Percentiles rank a stretch among this genome's conserved stretches.
These are phyloP conservation scores for Rutidosis leptorrhynchoides DNA, from an alignment of 129 eudicot genomes.

Conservation along the genomic window DNA sequence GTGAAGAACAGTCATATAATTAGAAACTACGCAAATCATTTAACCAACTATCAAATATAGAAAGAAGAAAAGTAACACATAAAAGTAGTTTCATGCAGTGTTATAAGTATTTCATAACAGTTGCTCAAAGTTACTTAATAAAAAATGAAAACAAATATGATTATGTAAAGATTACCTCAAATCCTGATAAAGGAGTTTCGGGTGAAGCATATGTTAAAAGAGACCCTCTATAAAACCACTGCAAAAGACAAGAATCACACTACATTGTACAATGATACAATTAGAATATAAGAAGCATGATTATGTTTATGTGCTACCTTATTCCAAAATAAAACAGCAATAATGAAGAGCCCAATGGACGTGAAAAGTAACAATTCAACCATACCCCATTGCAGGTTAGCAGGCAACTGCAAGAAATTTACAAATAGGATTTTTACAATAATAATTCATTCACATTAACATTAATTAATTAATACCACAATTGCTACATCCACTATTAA, in stretches of 20 bases:
- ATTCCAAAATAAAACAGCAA: conserved; percentile 62
- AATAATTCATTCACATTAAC: neutral
- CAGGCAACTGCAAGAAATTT: conserved; percentile 66
- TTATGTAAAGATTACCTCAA: conserved; percentile 44
- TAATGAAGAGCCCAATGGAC: conserved; percentile 78
- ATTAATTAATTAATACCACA: too few relatives aligned
- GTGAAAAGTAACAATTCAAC: conserved; percentile 89
- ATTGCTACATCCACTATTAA: neutral
- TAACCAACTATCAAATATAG: conserved; percentile 2
- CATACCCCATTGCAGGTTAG: conserved; percentile 84
- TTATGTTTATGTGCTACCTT: conserved; percentile 62
- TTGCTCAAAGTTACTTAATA: conserved; percentile 1
- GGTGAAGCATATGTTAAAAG: conserved; percentile 69
- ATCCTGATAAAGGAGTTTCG: conserved; percentile 79
- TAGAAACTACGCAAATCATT: neutral
- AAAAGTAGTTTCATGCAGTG: neutral
- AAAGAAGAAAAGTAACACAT: neutral
- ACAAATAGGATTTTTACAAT: conserved; percentile 12
- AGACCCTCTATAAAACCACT: conserved; percentile 91
- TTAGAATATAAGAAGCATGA: conserved; percentile 4
- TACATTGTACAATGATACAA: neutral
- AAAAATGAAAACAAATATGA: neutral
- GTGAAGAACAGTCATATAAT: neutral
- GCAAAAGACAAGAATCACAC: conserved; percentile 14
- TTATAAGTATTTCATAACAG: neutral